These are phyloP conservation scores for Sordaria brevicollis DNA, from an alignment of 495 filamentous ascomycete species.

Conservation along the genomic window DNA sequence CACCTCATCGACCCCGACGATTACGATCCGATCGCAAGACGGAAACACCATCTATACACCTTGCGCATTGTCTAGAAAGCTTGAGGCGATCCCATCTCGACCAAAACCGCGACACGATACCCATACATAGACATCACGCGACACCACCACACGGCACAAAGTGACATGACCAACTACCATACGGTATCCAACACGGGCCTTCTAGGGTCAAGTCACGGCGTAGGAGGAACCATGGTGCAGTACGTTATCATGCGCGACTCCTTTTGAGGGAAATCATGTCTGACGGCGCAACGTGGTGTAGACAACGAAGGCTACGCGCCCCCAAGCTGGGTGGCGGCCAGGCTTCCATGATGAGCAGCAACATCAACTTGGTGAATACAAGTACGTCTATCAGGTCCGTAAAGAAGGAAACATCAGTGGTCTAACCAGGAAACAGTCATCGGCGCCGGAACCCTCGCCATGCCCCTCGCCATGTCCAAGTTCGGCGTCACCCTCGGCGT, in stretches of 20 bases:
- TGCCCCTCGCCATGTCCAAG: slow-evolving; percentile 86
- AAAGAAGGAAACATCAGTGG: background rate
- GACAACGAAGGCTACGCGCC: slow-evolving; percentile 24
- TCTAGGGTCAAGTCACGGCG: background rate
- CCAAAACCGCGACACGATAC: background rate
- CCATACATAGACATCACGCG: background rate
- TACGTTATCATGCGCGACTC: background rate
- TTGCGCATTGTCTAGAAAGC: background rate
- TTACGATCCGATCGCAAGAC: background rate
- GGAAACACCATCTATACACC: too few species aligned
- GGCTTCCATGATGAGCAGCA: slow-evolving; percentile 82
- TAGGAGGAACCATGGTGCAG: background rate
- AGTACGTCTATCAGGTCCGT: slow-evolving; percentile 41
- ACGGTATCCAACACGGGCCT: background rate
- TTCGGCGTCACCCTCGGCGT: slow-evolving; percentile 80
- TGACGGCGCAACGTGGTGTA: slow-evolving; percentile 1
- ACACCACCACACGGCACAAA: background rate
- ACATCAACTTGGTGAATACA: slow-evolving; percentile 92
- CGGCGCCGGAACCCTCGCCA: slow-evolving; percentile 86
- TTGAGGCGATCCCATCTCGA: background rate
- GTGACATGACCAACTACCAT: background rate
- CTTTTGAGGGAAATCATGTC: background rate
- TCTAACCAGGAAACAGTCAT: slow-evolving; percentile 51
- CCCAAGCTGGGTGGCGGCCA: slow-evolving; percentile 48
- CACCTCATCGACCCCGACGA: background rate